These are phyloP conservation scores for Rhipidocladum racemiflorum DNA, from an alignment of 176 grass and related monocot genomes.

Conservation along the genomic window DNA sequence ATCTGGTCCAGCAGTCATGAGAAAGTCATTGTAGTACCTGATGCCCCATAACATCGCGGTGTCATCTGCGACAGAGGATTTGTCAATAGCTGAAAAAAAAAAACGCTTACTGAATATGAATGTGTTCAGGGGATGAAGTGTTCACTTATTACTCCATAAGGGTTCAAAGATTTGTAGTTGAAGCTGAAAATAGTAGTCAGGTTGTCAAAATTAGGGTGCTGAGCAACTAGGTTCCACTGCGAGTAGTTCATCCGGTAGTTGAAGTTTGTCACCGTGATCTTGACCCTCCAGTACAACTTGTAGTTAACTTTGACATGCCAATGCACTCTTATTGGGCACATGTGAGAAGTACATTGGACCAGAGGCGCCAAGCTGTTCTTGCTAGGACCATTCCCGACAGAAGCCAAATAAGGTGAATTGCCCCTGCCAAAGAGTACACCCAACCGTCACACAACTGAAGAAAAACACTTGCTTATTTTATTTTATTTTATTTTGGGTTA, in stretches of 20 bases:
- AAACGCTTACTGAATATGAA: neutral
- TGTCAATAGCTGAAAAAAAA: neutral
- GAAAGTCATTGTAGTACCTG: constrained; percentile 86
- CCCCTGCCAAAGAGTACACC: constrained; percentile 41
- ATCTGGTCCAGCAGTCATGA: constrained; percentile 51
- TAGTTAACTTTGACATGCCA: constrained; percentile 92
- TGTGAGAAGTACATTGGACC: constrained; percentile 74
- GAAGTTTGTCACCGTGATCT: constrained; percentile 69
- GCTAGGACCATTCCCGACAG: constrained; percentile 40
- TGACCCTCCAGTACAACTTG: constrained; percentile 77
- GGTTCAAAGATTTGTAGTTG: constrained; percentile 58
- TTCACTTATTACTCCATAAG: constrained; percentile 76
- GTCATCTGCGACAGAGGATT: constrained; percentile 43
- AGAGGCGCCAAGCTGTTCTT: constrained; percentile 51
- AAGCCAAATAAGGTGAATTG: constrained; percentile 61
- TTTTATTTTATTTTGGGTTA: neutral
- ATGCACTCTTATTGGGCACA: constrained; percentile 92
- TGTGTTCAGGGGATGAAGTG: neutral
- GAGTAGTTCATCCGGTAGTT: constrained; percentile 86
- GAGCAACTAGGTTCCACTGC: constrained; percentile 79
- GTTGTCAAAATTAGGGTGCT: constrained; percentile 84
- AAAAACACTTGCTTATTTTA: neutral
- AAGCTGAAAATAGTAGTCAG: constrained; percentile 74
- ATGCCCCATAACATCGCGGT: constrained; percentile 83
- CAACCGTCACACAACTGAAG: constrained; percentile 28